These are phyloP conservation scores for Candida verbasci DNA, from an alignment of 805 yeast species.

Conservation along the genomic window DNA sequence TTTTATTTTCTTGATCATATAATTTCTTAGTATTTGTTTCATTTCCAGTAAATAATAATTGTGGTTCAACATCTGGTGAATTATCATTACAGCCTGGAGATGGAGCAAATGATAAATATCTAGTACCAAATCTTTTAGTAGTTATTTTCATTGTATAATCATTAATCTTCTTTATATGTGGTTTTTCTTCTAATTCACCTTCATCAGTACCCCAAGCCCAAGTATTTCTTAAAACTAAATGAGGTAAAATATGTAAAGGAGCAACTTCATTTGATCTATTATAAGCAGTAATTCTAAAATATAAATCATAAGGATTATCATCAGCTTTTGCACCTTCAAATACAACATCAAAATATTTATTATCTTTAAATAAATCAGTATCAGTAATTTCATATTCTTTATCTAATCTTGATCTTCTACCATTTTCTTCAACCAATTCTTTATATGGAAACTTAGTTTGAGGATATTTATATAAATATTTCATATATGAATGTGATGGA, in stretches of 20 bases:
- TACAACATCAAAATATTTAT: constrained; percentile 79
- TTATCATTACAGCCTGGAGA: constrained; percentile 69
- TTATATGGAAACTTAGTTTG: constrained; percentile 79
- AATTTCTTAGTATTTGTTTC: constrained; percentile 73
- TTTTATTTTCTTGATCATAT: constrained; percentile 57
- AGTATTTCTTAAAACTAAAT: constrained; percentile 77
- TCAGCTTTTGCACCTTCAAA: constrained; percentile 88
- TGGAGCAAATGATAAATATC: constrained; percentile 68
- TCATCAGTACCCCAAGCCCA: constrained; percentile 86
- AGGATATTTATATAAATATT: constrained; percentile 90
- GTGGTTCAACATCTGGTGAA: constrained; percentile 68
- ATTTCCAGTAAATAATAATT: constrained; percentile 80
- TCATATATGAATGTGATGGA: constrained; percentile 90
- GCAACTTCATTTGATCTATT: constrained; percentile 80
- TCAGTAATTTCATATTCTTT: constrained; percentile 81
- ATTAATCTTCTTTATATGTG: constrained; percentile 39
- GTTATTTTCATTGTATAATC: constrained; percentile 51
- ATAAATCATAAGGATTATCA: constrained; percentile 73
- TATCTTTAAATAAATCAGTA: constrained; percentile 68
- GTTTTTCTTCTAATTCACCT: constrained; percentile 38
- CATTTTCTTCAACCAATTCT: constrained; percentile 64
- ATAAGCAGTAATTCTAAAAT: constrained; percentile 82
- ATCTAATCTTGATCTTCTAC: constrained; percentile 60
- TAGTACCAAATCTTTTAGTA: constrained; percentile 68
- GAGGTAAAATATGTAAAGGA: constrained; percentile 86